Percentiles rank a stretch among this genome's conserved stretches.
These are phyloP conservation scores for Chytriomyces sp. DNA, from an alignment of 192 early-diverging fungal genomes.

Conservation along the genomic window DNA sequence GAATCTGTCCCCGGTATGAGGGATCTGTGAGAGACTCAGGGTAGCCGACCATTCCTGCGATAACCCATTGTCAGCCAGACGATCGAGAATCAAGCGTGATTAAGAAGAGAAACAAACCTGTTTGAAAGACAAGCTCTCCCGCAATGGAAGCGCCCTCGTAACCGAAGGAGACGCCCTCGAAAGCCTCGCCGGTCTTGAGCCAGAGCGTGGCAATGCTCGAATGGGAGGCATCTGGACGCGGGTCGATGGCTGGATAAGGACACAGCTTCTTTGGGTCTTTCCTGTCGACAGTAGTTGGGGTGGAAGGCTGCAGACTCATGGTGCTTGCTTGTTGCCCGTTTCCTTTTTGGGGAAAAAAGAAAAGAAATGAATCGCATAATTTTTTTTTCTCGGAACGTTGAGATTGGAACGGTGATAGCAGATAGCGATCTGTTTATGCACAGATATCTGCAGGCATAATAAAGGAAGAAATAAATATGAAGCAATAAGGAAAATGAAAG, in stretches of 20 bases:
- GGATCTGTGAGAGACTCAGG: constrained; percentile 99
- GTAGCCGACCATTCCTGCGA: constrained; percentile 92
- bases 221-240: neutral
- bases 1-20: constrained; percentile 97
- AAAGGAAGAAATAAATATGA: too few relatives aligned
- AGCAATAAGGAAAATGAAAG: too few relatives aligned
- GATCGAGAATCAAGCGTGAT: constrained; percentile 4
- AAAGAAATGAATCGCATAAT: too few relatives aligned
- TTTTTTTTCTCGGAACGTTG: too few relatives aligned
- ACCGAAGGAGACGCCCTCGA: constrained; percentile 94
- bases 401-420: too few relatives aligned
- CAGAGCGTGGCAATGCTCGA: constrained; percentile 58
- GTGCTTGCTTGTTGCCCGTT: too few relatives aligned
- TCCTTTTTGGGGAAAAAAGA: too few relatives aligned
- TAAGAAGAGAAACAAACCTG: constrained; percentile 64
- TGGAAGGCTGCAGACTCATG: too few relatives aligned
- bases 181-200: constrained; percentile 83
- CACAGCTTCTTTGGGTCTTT: too few relatives aligned
- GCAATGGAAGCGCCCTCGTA: constrained; percentile 81
- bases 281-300: too few relatives aligned
- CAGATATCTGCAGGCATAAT: too few relatives aligned
- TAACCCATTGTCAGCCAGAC: neutral
- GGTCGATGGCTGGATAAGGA: constrained; percentile 20
- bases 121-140: constrained; percentile 99
- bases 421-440: too few relatives aligned